Evolutionary conservation across 2,329 filamentous ascomycete species (phyloP), one percentile per base, ranked within the genome.

Genomic region (Colletotrichum coccodes): DNA sequence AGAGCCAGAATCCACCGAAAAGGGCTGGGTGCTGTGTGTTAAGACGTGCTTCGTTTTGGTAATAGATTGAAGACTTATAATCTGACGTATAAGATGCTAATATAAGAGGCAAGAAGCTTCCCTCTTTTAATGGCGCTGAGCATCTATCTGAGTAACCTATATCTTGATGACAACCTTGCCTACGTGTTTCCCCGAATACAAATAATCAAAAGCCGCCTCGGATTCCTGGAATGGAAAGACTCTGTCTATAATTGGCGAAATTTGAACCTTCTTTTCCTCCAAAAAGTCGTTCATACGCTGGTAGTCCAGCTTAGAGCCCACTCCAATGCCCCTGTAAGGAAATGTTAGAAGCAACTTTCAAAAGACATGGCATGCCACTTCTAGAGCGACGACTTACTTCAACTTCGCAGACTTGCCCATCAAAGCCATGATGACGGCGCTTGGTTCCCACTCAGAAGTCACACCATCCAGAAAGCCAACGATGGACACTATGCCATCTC

Each of bases 161-260:
- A n/a, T n/a, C n/a, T 54, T 59, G 46, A 68, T 64, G n/a, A 64
- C 38, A 21, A 64, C 53, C 23, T 68, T 68, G 8, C 64, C 60
- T 18, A 62, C 16, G 14, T 64, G 60, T 9, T 59, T 47, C n/a
- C 64, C 60, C 4, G 53, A 68, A 14, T 54, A 64, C 38, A 64
- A 30, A 26, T 68, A 64, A 11, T 68, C 26, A 16, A 52, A 54
- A 26, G 64, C 64, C 23, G 16, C 53, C 18, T 32, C n/a, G 4
- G 64, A 64, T 9, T 64, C 60, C 14, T 52, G 42, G 47, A 68
- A 64, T 3, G 64, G 3, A 21, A 64, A 68, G 1, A 64, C 47
- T 1, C 32, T n/a, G 52, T 59, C 64, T 18, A 64, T 53, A 14
- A 68, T 30, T 9, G 64, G 60, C 3, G 26, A 23, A 16, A 64